Base-by-base conservation (phyloP, 495 filamentous ascomycete species). In the Apiosordaria backusii region DNA sequence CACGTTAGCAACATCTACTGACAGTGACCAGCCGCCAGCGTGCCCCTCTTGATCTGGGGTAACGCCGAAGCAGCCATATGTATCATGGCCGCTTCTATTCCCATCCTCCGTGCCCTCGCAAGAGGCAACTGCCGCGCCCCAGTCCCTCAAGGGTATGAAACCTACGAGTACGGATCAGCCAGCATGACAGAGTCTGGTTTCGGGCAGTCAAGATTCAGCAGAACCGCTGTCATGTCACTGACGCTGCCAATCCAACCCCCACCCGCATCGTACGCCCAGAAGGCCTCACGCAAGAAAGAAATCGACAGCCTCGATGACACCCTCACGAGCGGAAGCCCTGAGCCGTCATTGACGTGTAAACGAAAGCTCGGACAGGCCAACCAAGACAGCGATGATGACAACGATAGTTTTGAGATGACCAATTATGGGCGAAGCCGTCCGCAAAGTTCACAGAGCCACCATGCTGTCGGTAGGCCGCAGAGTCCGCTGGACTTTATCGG, bases 21-120 rank as follows among this genome's bases (percentile, higher is more conserved):
- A 65, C n/a, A 4, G 5, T 6, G 0, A 4, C 9, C 40, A 73
- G 71, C 58, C 4, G 66, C 63, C 9, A 73, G 71, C 61, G 61
- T 75, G 27, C 62, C 62, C 5, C 60, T 75, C 6, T 35, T 74
- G 22, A 63, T 66, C 22, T 70, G 71, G 68, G 72, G 69, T 19
- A 68, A 69, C n/a, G 72, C 73, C 9, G 76, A 79, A 67, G 60
- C 74, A 4, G 66, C 74, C n/a, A 72, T 72, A 22, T 77, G 71
- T 52, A 78, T 78, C 62, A 75, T 77, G 65, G 77, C 76, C 1
- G 76, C 75, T 1, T 77, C 70, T 0, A 77, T 79, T 7, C 77
- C 77, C 5, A 72, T 79, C 40, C 68, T 79, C 24, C 75, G 74
- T 10, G 71, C 73, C 4, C 67, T 78, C 5, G 54, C 75, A 13